phyloP scores from a whole-genome alignment of 148 eudicot genomes.

The Cornus kousa region DNA sequence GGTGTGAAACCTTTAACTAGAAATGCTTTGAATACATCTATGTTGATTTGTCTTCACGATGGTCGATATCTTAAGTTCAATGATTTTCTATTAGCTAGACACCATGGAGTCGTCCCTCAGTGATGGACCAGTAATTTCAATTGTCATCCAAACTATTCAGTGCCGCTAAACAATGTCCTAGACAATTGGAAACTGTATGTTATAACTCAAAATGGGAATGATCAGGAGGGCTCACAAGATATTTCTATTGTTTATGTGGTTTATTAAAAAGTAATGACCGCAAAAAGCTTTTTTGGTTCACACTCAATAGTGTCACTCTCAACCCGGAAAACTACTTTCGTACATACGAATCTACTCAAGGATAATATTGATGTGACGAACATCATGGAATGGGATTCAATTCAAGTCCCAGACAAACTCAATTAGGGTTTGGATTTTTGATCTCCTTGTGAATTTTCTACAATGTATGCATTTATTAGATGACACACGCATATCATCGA shows the following conservation, averaged over 20 bases:
- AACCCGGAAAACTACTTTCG: background rate
- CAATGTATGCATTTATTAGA: no score
- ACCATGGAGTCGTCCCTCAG: background rate
- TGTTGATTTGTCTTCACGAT: background rate
- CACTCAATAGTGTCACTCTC: background rate
- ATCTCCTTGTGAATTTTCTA: no score
- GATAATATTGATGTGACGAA: background rate
- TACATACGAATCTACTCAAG: background rate
- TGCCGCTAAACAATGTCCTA: background rate
- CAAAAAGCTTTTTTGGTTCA: no score
- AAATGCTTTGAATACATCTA: background rate
- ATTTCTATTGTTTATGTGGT: background rate
- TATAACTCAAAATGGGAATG: no score
- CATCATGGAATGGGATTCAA: background rate
- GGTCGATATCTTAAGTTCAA: background rate
- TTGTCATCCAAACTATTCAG: slow-evolving; percentile 1
- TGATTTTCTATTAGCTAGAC: background rate
- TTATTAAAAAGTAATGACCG: no score
- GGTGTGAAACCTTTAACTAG: no score
- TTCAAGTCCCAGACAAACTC: background rate
- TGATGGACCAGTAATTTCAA: slow-evolving; percentile 1
- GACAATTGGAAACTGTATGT: background rate
- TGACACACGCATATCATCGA: no score
- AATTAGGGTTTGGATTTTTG: no score
- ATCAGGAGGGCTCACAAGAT: background rate